Evolutionary conservation across 345 rosid genomes (phyloP).

Genomic region (Citrus mangshanensis): DNA sequence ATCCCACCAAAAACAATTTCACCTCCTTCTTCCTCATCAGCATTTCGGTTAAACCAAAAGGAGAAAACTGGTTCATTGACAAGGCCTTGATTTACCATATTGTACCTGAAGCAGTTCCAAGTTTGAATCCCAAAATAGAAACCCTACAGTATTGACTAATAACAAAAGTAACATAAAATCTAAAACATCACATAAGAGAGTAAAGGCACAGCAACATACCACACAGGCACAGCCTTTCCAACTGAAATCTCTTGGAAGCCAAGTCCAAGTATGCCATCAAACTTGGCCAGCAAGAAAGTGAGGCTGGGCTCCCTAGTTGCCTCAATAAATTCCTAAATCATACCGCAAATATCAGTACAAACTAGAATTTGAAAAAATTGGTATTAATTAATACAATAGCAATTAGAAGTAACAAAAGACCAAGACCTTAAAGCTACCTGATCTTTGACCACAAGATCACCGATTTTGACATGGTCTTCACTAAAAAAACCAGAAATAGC

Average conservation of each 20-base stretch:
- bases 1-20: conserved; percentile 73
- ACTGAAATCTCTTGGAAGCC: conserved; percentile 74
- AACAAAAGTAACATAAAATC: background rate
- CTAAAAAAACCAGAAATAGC: conserved; percentile 84
- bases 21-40: conserved; percentile 63
- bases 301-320: conserved; percentile 81
- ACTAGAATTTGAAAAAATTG: background rate
- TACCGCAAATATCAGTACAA: background rate
- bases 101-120: conserved; percentile 45
- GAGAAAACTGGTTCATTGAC: conserved; percentile 62
- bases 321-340: conserved; percentile 80
- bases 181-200: background rate
- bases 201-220: conserved; percentile 32
- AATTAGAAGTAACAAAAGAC: background rate
- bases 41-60: conserved; percentile 73
- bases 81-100: conserved; percentile 69
- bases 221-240: conserved; percentile 57
- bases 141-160: background rate
- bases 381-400: background rate
- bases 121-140: background rate
- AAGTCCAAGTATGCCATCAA: conserved; percentile 83
- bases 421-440: conserved; percentile 46
- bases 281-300: conserved; percentile 77
- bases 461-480: conserved; percentile 71
- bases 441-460: conserved; percentile 68